Conservation (phyloP, 441 rosid genomes). For the Erysimum cheiri region DNA sequence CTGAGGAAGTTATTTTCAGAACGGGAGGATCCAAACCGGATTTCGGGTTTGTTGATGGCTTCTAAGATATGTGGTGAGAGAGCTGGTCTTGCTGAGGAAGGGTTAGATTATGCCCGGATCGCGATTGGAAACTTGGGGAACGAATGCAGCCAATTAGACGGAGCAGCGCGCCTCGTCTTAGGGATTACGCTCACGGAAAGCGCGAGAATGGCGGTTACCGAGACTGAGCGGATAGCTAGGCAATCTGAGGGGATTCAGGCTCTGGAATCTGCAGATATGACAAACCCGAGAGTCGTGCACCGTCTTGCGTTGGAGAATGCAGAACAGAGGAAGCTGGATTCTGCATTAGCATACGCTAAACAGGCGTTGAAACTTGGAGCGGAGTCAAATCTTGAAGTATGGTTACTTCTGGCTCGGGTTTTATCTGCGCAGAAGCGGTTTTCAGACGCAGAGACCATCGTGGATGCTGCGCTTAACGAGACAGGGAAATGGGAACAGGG, state of each 20-base stretch:
- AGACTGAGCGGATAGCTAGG: slow-evolving; percentile 53
- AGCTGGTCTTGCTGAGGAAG: slow-evolving; percentile 64
- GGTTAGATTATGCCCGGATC: slow-evolving; percentile 62
- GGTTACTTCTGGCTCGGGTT: slow-evolving; percentile 75
- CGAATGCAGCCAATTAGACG: slow-evolving; percentile 58
- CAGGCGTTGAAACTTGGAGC: slow-evolving; percentile 63
- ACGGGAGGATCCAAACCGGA: slow-evolving; percentile 58
- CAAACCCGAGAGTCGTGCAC: slow-evolving; percentile 59
- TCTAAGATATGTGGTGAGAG: slow-evolving; percentile 71
- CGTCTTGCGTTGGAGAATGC: slow-evolving; percentile 74
- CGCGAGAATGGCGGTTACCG: slow-evolving; percentile 56
- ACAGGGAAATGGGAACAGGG: slow-evolving; percentile 89
- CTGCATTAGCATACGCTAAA: slow-evolving; percentile 61
- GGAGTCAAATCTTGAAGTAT: slow-evolving; percentile 62
- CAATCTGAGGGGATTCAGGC: slow-evolving; percentile 70
- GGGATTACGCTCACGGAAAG: slow-evolving; percentile 65
- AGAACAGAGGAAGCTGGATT: slow-evolving; percentile 80
- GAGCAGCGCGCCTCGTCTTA: slow-evolving; percentile 56
- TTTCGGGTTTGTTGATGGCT: slow-evolving; percentile 69
- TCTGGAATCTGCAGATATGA: slow-evolving; percentile 62
- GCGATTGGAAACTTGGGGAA: slow-evolving; percentile 53
- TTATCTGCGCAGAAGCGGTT: slow-evolving; percentile 78
- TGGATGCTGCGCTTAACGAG: slow-evolving; percentile 73
- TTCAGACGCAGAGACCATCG: slow-evolving; percentile 65
- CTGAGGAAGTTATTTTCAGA: slow-evolving; percentile 63